Evolutionary conservation across 129 eudicot genomes (phyloP), one percentile per base, ranked within the genome.

Genomic region (Tagetes erecta): DNA sequence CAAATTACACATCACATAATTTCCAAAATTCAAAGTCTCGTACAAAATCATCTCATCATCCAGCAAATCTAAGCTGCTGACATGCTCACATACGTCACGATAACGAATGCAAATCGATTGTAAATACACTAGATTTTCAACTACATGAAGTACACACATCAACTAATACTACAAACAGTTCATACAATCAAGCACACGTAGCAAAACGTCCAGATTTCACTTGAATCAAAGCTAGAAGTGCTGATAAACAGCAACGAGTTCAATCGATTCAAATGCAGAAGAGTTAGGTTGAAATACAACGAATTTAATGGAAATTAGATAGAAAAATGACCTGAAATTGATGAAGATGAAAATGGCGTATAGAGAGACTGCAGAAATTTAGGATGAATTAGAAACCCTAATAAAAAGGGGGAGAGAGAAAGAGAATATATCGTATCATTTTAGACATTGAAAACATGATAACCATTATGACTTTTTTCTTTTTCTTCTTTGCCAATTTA

Each of bases 331-430:
- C 79, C 79, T 75, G 55, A 75, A 40, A 14, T 63, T 50, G 79
- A 75, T 13, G 71, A 38, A 64, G 35, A 35, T 3, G 70, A 5
- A 38, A 41, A 55, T 14, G 50, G 44, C 41, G 52, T 37, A 20
- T 2, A 58, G 66, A 71, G 65, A 71, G 53, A 75, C 51, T 65
- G 73, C 72, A 50, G 73, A 9, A 65, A 75, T 75, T 64, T 75
- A 75, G 79, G 72, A 14, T 39, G 66, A 75, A 75, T 50, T 75
- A 50, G 79, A 75, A 75, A 75, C 79, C 79, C 79, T 75, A 75
- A 65, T 65, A 75, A 75, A 75, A n/a, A 39, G 73, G 79, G 72
- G 35, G 63, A 40, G 71, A 38, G 63, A 53, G 79, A 65, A 49
- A 20, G 27, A 20, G 27, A 20, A 20, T 20, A 20, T 20, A 20